Evolutionary conservation across 768 basidiomycete species (phyloP), one percentile per base, ranked within the genome.

Genomic region (Porpolomopsis calyptriformis): DNA sequence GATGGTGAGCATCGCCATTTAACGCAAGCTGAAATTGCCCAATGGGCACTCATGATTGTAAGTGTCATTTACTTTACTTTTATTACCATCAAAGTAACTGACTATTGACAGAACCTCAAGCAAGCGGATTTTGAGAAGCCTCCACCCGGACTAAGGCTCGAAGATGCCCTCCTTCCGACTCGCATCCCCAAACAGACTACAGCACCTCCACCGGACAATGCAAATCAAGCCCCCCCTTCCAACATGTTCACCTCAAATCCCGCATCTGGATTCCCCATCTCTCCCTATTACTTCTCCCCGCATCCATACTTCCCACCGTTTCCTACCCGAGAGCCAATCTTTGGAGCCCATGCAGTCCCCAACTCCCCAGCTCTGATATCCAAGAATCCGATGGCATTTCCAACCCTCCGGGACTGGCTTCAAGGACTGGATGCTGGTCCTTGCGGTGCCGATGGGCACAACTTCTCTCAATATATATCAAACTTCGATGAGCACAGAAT

Each of bases 21-120:
- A 11, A 18, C 26, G 4, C 40, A 41, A 29, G n/a, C 40, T 41
- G 40, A 41, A 14, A 41, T 41, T 27, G 40, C 22, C 4, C 40
- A 41, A 29, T 41, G 40, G 40, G 40, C 22, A 4, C 40, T 41
- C 24, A 41, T 41, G 40, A 23, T 41, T 9, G 40, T 41, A 29
- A 23, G 40, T 41, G 25, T 10, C n/a, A n/a, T 41, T n/a, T 12
- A n/a, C 23, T 41, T 41, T 19, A 20, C 9, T n/a, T 41, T 11
- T 24, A 25, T 25, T 9, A n/a, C n/a, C n/a, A n/a, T n/a, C 14
- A n/a, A 27, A 24, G n/a, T 29, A 25, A n/a, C 40, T 9, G 14
- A n/a, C 40, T 24, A 24, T 23, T 41, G 16, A n/a, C 11, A 41
- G 40, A 27, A 23, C 26, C 40, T 41, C 37, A 41, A 41, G 19